A percentile compares a stretch with the other conserved stretches of the same genome.
Evolutionary conservation across 345 rosid genomes (phyloP).

Genomic region (Dovyalis caffra): DNA sequence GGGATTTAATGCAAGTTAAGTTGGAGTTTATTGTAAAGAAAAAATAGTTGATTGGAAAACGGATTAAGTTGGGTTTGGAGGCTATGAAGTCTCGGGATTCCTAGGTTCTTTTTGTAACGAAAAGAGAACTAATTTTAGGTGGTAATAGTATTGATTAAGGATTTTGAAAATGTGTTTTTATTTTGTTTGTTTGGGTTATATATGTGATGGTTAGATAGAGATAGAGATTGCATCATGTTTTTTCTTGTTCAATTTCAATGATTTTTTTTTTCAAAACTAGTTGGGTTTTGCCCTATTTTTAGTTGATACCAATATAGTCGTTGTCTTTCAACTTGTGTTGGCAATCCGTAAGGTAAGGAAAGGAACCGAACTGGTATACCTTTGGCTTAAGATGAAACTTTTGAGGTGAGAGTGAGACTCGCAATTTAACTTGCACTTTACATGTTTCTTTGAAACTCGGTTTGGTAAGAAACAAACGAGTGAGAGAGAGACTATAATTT

Average conservation of each 20-base stretch:
- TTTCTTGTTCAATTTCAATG: neutral
- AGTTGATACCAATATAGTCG: neutral
- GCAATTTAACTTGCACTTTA: neutral
- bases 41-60: slow-evolving; percentile 24
- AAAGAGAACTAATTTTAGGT: neutral
- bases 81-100: neutral
- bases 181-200: neutral
- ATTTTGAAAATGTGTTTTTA: neutral
- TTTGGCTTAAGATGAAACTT: neutral
- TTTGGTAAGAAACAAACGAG: neutral
- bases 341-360: neutral
- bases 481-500: neutral
- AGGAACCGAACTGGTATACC: neutral
- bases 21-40: slow-evolving; percentile 24
- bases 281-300: neutral
- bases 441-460: neutral
- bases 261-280: too few species aligned
- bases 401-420: neutral
- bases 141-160: neutral
- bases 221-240: neutral
- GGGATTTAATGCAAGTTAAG: slow-evolving; percentile 12
- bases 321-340: neutral
- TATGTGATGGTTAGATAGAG: neutral
- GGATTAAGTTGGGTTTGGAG: slow-evolving; percentile 16
- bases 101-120: neutral